Base-by-base conservation (phyloP, 2,329 filamentous ascomycete genomes). In the Penicillium griseofulvum region DNA sequence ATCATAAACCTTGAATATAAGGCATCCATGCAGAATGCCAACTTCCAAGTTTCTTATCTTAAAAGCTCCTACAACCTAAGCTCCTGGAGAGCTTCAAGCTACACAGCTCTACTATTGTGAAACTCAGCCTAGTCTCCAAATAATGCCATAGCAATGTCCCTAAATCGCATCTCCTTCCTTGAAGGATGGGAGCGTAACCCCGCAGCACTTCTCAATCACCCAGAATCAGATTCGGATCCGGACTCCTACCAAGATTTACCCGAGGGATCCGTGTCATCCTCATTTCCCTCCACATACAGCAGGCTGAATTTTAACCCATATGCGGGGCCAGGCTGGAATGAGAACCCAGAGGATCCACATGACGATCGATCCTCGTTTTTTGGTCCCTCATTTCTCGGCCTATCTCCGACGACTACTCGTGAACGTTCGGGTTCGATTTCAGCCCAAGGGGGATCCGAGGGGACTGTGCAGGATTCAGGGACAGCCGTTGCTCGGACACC, bases 221-320 rank as follows among this genome's bases (percentile, higher is more conserved):
- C 59, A n/a, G 52, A 58, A n/a, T 46, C 52, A 22, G 63, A 63
- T 26, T 56, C 48, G 43, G 55, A 56, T 11, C 17, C 44, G 24
- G 68, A 71, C 19, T 62, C 53, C 24, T 63, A 70, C 51, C 60
- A 71, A 41, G 65, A 74, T 46, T 61, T 73, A 29, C 65, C 70
- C 19, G 65, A 72, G 26, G 51, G 63, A 31, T 64, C 67, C 5
- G 29, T 68, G 24, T 61, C 70, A 1, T 73, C 72, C 5, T 74
- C 72, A 2, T 74, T 72, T 44, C 68, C 66, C 14, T 73, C 72
- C 2, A 71, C 59, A 8, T 68, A 69, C 41, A 68, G 65, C 55
- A 73, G 73, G 52, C 61, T 77, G 48, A 76, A 69, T 63, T 78
- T 78, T 63, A 77, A 75, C 55, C 74, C 75, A 0, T 72, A 75